phyloP scores from a whole-genome alignment of 2,329 filamentous ascomycete species.

The Aschersonia sp. region DNA sequence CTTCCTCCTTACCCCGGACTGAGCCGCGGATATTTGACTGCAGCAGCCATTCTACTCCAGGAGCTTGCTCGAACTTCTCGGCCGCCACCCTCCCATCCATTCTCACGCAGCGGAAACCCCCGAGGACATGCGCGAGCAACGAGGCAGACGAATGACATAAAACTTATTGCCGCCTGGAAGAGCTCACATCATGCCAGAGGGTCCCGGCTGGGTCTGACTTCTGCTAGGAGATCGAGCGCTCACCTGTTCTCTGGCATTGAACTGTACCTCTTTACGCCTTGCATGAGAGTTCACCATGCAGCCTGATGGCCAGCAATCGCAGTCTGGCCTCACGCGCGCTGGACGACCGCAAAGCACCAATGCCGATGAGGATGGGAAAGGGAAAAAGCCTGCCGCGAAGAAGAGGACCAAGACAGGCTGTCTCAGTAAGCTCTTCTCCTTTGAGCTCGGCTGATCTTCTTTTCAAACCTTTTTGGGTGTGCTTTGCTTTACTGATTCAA shows the following conservation, averaged over 20 bases:
- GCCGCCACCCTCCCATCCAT: no score
- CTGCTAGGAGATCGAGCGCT: no score
- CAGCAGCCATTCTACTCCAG: no score
- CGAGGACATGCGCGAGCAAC: no score
- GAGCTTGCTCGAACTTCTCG: no score
- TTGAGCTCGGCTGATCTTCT: background rate
- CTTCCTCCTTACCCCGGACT: background rate
- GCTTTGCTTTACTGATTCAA: constrained; percentile 3
- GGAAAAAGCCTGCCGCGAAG: constrained; percentile 34
- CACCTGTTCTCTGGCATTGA: background rate
- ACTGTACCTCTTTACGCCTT: background rate
- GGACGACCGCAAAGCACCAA: constrained; percentile 17
- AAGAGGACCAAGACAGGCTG: constrained; percentile 88
- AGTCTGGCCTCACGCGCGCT: constrained; percentile 14
- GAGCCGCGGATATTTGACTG: no score
- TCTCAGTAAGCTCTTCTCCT: constrained; percentile 46
- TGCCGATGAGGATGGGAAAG: constrained; percentile 24
- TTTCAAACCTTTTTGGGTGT: no score
- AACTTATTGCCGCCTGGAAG: no score
- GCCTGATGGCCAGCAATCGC: constrained; percentile 3
- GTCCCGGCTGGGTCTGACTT: no score
- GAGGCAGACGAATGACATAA: no score
- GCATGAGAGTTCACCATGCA: constrained; percentile 2
- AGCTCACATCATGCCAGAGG: no score
- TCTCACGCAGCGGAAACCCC: no score